phyloP scores from a whole-genome alignment of 192 early-diverging fungal genomes.

The Radiomyces spectabilis region DNA sequence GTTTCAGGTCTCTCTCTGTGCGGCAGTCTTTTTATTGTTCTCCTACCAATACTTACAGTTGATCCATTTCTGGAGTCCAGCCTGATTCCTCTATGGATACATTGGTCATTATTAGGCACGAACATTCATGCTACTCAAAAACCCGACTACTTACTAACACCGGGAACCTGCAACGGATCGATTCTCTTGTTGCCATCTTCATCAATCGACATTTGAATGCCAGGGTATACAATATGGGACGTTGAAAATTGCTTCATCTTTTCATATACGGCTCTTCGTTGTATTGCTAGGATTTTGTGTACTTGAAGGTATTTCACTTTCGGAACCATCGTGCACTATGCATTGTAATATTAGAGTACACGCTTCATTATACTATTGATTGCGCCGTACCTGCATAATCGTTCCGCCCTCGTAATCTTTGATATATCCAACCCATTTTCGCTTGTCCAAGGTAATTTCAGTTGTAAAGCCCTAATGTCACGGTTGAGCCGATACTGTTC shows the following conservation, averaged over 20 bases:
- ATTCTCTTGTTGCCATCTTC: constrained; percentile 51
- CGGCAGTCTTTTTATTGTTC: background rate
- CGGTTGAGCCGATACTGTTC: background rate
- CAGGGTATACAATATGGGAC: constrained; percentile 75
- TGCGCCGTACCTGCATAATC: constrained; percentile 70
- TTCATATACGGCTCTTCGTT: constrained; percentile 75
- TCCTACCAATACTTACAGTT: constrained; percentile 16
- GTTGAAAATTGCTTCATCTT: constrained; percentile 71
- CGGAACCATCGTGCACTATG: constrained; percentile 85
- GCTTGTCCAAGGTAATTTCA: constrained; percentile 90
- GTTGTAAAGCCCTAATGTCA: constrained; percentile 81
- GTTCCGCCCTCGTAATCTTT: constrained; percentile 99
- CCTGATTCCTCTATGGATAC: constrained; percentile 66
- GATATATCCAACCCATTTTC: constrained; percentile 96
- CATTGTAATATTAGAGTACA: background rate
- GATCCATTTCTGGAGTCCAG: constrained; percentile 87
- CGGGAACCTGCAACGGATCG: constrained; percentile 83
- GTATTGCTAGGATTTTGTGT: constrained; percentile 62
- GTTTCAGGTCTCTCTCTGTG: background rate
- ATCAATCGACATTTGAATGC: constrained; percentile 52
- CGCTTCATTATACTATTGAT: background rate
- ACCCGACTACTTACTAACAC: constrained; percentile 49
- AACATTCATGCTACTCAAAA: background rate
- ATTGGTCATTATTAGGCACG: too few relatives aligned
- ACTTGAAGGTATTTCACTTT: constrained; percentile 80